Conservation (phyloP, 2,329 filamentous ascomycete genomes). For the Penicillium sp. region DNA sequence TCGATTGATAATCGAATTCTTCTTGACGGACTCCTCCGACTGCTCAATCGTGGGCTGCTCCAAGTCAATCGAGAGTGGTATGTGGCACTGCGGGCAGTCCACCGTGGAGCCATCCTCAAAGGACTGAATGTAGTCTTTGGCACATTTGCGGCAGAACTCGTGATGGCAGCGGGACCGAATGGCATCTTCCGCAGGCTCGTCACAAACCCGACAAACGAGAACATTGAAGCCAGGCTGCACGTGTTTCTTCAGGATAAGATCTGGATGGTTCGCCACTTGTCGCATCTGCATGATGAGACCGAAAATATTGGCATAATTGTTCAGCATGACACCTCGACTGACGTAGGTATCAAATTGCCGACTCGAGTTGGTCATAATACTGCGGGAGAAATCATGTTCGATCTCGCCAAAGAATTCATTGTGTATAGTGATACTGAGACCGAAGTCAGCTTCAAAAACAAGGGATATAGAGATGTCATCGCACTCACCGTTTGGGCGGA, state of each 20-base stretch:
- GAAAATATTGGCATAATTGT: slow-evolving; percentile 99
- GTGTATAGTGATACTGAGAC: slow-evolving; percentile 65
- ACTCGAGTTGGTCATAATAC: slow-evolving; percentile 87
- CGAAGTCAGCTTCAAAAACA: neutral
- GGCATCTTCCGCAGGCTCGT: slow-evolving; percentile 91
- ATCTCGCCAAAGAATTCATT: slow-evolving; percentile 96
- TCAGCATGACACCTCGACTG: slow-evolving; percentile 83
- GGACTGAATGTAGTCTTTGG: slow-evolving; percentile 72
- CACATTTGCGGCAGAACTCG: slow-evolving; percentile 81
- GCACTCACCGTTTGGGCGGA: slow-evolving; percentile 71
- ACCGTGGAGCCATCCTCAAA: slow-evolving; percentile 59
- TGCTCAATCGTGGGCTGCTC: slow-evolving; percentile 95
- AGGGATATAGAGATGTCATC: neutral
- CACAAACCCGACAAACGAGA: slow-evolving; percentile 88
- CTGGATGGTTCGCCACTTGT: slow-evolving; percentile 93
- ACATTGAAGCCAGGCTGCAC: slow-evolving; percentile 82
- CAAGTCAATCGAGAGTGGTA: slow-evolving; percentile 80
- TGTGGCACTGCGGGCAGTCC: slow-evolving; percentile 84
- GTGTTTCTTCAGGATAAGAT: slow-evolving; percentile 86
- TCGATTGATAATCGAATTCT: slow-evolving; percentile 94
- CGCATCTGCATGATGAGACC: slow-evolving; percentile 99
- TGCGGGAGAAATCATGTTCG: slow-evolving; percentile 90
- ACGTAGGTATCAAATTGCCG: slow-evolving; percentile 96
- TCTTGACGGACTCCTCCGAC: slow-evolving; percentile 80
- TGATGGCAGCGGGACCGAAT: slow-evolving; percentile 89